These are phyloP conservation scores for Citrullus colocynthis DNA, from an alignment of 306 rosid genomes.

Conservation along the genomic window DNA sequence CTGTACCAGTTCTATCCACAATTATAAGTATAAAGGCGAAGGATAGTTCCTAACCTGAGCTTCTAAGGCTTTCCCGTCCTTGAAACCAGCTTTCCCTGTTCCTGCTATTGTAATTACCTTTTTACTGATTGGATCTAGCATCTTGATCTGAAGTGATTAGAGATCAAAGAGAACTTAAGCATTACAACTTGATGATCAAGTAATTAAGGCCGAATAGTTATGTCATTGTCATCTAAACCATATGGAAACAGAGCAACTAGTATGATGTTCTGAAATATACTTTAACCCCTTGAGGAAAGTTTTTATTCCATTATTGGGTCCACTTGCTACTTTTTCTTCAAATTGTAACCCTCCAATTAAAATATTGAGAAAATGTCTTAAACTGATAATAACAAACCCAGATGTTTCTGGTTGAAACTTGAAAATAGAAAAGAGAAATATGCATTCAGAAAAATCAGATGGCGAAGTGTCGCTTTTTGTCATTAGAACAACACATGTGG, in stretches of 20 bases:
- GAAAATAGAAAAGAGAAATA: neutral
- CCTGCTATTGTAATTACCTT: constrained; percentile 77
- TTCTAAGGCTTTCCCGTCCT: constrained; percentile 53
- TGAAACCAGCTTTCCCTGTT: constrained; percentile 81
- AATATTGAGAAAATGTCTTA: neutral
- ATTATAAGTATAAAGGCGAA: neutral
- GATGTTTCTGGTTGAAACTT: neutral
- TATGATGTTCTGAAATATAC: neutral
- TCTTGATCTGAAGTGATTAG: constrained; percentile 58
- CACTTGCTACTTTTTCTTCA: neutral
- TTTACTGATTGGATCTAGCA: constrained; percentile 63
- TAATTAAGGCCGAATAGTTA: neutral
- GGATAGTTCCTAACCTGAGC: constrained; percentile 50
- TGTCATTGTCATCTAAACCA: neutral
- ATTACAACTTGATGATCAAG: neutral
- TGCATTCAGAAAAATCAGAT: neutral
- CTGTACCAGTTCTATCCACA: constrained; percentile 1
- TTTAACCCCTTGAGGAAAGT: neutral
- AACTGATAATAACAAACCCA: neutral
- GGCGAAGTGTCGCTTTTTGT: neutral
- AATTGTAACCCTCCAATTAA: neutral
- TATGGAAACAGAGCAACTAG: neutral
- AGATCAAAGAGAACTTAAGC: neutral
- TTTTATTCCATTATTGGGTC: neutral
- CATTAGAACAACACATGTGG: neutral